A percentile compares a stretch with the other conserved stretches of the same genome.
Conservation (phyloP, 768 basidiomycete genomes). For the Floccularia luteovirens region DNA sequence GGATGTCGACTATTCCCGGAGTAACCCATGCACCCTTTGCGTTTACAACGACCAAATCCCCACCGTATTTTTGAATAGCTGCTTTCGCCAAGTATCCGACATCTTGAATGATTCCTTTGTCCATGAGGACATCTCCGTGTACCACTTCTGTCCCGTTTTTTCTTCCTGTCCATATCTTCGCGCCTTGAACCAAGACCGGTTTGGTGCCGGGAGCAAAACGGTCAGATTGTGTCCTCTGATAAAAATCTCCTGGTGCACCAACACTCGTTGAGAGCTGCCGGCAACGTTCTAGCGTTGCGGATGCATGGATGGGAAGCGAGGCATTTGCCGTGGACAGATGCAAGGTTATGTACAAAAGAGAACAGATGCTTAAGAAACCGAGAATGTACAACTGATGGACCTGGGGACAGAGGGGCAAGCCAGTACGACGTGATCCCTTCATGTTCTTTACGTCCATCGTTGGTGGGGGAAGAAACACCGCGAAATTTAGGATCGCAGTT, state of each 20-base stretch:
- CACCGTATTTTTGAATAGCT: conserved; percentile 17
- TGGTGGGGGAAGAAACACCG: neutral
- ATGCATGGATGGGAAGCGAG: neutral
- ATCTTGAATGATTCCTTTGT: conserved; percentile 58
- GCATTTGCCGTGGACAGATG: conserved; percentile 11
- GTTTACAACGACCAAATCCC: conserved; percentile 45
- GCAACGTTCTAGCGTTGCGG: neutral
- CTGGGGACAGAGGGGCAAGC: neutral
- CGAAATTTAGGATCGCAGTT: too few species aligned
- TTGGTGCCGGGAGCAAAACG: conserved; percentile 58
- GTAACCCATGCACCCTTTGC: conserved; percentile 71
- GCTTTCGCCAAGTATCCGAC: conserved; percentile 38
- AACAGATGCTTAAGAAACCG: neutral
- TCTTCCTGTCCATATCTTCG: conserved; percentile 77
- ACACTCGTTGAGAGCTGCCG: conserved; percentile 9
- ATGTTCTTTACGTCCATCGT: neutral
- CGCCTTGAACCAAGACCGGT: conserved; percentile 63
- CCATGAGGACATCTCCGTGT: conserved; percentile 59
- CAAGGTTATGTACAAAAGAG: neutral
- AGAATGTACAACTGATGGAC: neutral
- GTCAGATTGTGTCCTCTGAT: conserved; percentile 48
- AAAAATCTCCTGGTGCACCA: conserved; percentile 39
- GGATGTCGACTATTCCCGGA: conserved; percentile 64
- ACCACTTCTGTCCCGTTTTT: conserved; percentile 62
- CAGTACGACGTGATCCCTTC: neutral